Evolutionary conservation across 495 filamentous ascomycete species (phyloP), one percentile per base, ranked within the genome.

Genomic region (Penicillium flavigenum): DNA sequence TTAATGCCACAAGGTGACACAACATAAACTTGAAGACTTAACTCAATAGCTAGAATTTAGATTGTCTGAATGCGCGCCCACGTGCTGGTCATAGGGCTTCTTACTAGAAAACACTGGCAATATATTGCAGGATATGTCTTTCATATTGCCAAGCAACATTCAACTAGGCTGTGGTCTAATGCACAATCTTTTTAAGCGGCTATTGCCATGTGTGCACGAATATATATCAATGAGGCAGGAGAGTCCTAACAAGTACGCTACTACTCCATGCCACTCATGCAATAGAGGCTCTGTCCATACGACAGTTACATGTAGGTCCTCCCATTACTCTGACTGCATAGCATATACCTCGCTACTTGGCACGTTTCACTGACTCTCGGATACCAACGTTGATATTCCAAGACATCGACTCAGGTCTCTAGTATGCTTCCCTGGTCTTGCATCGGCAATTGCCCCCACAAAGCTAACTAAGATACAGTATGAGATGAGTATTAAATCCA

Each of bases 1-100:
- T 50, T 7, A 16, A 20, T 10, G 4, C 58, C 49, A 64, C 39
- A 53, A 62, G 50, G 56, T 59, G 52, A 55, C 54, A 64, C 60
- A 51, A 14, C 56, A 56, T 59, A 29, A n/a, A 39, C 24, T 29
- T 56, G 52, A 43, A 53, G 26, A 16, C 11, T 36, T 19, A 36
- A 42, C 17, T 32, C 12, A 24, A 42, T 24, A 57, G 50, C 27
- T 16, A 22, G 29, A 17, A 3, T 32, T 17, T 3, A 12, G 22
- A 42, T 3, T 38, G 27, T 47, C 17, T 54, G 46, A 31, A 19
- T 31, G 9, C 16, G 11, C 10, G 1, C n/a, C 29, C 45, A 11
- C 7, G 26, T 32, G 29, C 9, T 32, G 14, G 44, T 27, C 3
- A n/a, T n/a, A 14, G 7, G 2, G 5, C 16, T 1, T 17, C 6